phyloP scores from a whole-genome alignment of 2,329 filamentous ascomycete species.

The Colletotrichum sp. region DNA sequence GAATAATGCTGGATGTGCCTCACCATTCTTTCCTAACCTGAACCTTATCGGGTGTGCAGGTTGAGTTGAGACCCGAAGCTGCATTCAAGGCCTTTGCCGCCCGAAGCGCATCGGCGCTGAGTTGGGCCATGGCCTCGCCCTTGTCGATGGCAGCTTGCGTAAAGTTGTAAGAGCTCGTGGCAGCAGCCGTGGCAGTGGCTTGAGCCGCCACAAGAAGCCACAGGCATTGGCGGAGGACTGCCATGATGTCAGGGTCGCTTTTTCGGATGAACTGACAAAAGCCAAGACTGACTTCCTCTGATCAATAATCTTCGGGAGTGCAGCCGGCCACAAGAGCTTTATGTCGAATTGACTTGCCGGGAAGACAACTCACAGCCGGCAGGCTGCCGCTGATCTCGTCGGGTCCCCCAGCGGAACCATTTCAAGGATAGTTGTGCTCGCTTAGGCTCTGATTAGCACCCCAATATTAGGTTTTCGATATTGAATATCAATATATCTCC shows the following conservation, averaged over 20 bases:
- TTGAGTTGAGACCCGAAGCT: background rate
- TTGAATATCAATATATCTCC: too few species aligned
- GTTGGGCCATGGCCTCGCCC: background rate
- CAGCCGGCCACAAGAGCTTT: background rate
- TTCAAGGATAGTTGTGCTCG: background rate
- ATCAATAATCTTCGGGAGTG: background rate
- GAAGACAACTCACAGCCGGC: background rate
- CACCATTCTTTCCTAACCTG: conserved; percentile 14
- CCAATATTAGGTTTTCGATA: too few species aligned
- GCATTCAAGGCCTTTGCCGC: background rate
- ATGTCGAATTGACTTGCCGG: background rate
- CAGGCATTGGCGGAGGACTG: background rate
- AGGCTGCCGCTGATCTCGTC: background rate
- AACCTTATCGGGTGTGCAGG: conserved; percentile 1
- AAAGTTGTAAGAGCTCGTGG: background rate
- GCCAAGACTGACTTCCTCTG: background rate
- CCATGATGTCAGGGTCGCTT: background rate
- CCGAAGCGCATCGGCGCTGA: background rate
- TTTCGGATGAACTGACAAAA: background rate
- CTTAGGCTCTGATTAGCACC: too few species aligned
- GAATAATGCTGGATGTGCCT: background rate
- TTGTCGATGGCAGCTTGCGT: background rate
- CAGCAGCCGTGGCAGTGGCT: background rate
- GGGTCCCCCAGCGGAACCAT: background rate
- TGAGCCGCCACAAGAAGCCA: background rate